Conservation (phyloP, 2,329 filamentous ascomycete species). For the Daldinia eschscholtzii region DNA sequence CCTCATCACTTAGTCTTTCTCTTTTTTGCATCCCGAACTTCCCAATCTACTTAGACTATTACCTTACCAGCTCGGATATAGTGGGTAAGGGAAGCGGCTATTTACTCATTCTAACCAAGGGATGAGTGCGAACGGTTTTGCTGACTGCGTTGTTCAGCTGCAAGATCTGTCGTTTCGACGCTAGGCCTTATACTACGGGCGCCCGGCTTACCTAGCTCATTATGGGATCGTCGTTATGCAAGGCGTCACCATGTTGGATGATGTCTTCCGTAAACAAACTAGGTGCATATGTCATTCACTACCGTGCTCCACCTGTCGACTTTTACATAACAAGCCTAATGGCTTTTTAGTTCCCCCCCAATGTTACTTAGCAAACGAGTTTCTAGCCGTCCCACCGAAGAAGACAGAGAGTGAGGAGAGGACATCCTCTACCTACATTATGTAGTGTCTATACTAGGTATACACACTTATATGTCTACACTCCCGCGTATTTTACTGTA, state of each 20-base stretch:
- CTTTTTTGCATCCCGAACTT: neutral
- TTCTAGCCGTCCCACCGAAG: slow-evolving; percentile 26
- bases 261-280: slow-evolving; percentile 29
- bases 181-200: slow-evolving; percentile 34
- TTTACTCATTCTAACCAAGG: slow-evolving; percentile 33
- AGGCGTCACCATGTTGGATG: slow-evolving; percentile 27
- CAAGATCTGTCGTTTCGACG: slow-evolving; percentile 40
- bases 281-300: slow-evolving; percentile 27
- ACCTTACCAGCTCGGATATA: slow-evolving; percentile 15
- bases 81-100: slow-evolving; percentile 44
- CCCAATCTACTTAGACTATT: neutral
- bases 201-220: slow-evolving; percentile 6
- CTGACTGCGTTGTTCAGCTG: slow-evolving; percentile 38
- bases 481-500: neutral
- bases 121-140: slow-evolving; percentile 30
- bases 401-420: slow-evolving; percentile 4
- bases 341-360: neutral
- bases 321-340: neutral
- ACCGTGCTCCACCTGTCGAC: slow-evolving; percentile 24
- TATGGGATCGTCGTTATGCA: slow-evolving; percentile 27
- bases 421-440: neutral
- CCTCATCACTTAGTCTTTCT: neutral
- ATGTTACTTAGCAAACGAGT: slow-evolving; percentile 21
- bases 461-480: neutral
- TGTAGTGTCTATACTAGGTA: neutral